Conservation (phyloP, 2,329 filamentous ascomycete genomes). For the Pseudogymnoascus sp. region DNA sequence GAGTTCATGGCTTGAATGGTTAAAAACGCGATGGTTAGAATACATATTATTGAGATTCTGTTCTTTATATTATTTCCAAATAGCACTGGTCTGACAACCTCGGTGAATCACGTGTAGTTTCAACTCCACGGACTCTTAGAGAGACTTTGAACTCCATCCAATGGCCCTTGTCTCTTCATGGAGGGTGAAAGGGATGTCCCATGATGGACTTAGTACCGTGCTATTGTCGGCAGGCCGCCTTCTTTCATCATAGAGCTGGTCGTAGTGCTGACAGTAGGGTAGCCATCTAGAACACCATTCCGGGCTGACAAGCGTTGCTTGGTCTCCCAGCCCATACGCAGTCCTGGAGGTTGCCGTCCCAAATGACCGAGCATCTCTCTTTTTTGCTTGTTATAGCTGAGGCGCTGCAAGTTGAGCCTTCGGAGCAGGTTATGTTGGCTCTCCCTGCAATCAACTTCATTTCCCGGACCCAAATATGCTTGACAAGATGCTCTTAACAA, state of each 20-base stretch:
- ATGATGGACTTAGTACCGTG: background rate
- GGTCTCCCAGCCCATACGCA: background rate
- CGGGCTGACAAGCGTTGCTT: background rate
- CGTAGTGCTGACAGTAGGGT: background rate
- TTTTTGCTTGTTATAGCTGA: background rate
- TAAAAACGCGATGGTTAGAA: background rate
- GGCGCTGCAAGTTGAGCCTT: background rate
- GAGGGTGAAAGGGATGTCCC: background rate
- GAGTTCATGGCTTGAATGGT: no score
- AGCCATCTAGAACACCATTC: background rate
- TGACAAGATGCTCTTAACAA: conserved; percentile 16
- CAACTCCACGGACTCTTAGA: background rate
- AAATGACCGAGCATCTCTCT: background rate
- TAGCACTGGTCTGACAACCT: background rate
- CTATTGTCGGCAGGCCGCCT: background rate
- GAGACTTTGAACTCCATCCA: no score
- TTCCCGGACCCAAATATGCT: conserved; percentile 5
- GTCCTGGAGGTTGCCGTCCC: background rate
- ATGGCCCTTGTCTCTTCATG: background rate
- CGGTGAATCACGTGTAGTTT: background rate
- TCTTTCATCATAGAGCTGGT: background rate
- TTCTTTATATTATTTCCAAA: background rate
- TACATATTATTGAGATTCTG: background rate
- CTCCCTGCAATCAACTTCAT: background rate
- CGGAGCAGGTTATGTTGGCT: background rate